Evolutionary conservation across 139 green algal genomes (phyloP), one percentile per base, ranked within the genome.

Genomic region (Mesotaenium endlicherianum): DNA sequence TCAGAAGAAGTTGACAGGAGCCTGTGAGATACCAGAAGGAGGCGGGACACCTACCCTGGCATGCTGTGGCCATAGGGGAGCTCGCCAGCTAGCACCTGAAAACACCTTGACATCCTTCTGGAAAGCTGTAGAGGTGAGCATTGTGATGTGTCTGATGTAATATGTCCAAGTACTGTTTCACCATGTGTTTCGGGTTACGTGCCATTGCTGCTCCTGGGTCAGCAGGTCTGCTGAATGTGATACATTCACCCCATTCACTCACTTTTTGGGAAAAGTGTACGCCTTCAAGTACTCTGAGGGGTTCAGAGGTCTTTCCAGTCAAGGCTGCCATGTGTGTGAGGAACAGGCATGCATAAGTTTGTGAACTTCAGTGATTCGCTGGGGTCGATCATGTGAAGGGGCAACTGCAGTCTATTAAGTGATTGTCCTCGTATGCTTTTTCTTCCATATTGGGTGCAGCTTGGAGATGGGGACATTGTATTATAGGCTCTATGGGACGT

Each of bases 51-150:
- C 55, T 34, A 30, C 55, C 55, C 26, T 82, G 11, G 49, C 75
- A 30, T 82, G 75, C 49, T 82, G 75, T 45, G 75, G 75, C 20
- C 75, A 82, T 70, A 43, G 75, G 44, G 75, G 75, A 38, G 75
- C 75, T 8, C 50, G 75, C 26, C 45, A 17, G 17, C 30, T 75
- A 26, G 40, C 75, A 26, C 75, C 75, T 6, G 75, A 82, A 43
- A 82, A 82, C 49, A 82, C 75, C 1, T 26, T 82, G 6, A 3
- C 49, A 31, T 74, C 75, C 0, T 82, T 82, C 30, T 11, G 44
- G 49, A 38, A 43, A 30, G 75, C 75, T 38, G 16, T 82, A 16
- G 75, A 82, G 75, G 47, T 82, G 43, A 44, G 71, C 14, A 41
- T 64, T 34, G 20, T 64, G 53, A 34, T 20, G 26, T 34, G 53